phyloP scores from a whole-genome alignment of 495 filamentous ascomycete genomes.

The Aspergillus haitiensis region DNA sequence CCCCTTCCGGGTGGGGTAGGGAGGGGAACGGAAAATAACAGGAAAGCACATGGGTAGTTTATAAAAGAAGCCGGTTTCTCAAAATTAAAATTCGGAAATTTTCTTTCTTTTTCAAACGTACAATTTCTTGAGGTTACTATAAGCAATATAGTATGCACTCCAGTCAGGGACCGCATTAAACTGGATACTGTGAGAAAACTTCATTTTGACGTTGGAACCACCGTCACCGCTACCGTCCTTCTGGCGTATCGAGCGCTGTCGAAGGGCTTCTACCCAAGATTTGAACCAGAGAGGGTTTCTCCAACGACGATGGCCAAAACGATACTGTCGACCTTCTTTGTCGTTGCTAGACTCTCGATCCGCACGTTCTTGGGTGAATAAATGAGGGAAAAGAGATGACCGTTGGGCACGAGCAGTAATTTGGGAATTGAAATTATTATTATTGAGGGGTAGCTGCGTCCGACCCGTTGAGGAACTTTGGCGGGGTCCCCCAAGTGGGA shows the following conservation, averaged over 20 bases:
- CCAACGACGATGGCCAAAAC: constrained; percentile 2
- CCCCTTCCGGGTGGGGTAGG: not conserved
- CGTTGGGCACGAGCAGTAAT: no score
- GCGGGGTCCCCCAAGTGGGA: constrained; percentile 17
- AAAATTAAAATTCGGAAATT: constrained; percentile 2
- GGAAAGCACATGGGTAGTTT: not conserved
- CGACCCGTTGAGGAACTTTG: not conserved
- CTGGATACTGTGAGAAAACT: constrained; percentile 99
- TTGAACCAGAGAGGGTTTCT: constrained; percentile 30
- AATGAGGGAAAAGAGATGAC: no score
- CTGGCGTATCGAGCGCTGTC: constrained; percentile 23
- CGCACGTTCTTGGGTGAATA: not conserved
- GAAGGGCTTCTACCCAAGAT: constrained; percentile 46
- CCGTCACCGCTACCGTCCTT: constrained; percentile 30
- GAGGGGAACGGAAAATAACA: not conserved
- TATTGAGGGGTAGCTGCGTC: no score
- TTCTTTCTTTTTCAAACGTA: constrained; percentile 45
- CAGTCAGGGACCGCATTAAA: constrained; percentile 99
- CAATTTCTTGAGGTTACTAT: constrained; percentile 99
- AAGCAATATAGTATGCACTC: constrained; percentile 96
- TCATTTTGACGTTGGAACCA: constrained; percentile 75
- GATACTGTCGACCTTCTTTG: not conserved
- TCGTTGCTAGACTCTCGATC: not conserved
- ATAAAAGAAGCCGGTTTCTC: not conserved
- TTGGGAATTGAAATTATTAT: no score